Conservation (phyloP, 2,329 filamentous ascomycete genomes). For the Tolypocladium sp. region DNA sequence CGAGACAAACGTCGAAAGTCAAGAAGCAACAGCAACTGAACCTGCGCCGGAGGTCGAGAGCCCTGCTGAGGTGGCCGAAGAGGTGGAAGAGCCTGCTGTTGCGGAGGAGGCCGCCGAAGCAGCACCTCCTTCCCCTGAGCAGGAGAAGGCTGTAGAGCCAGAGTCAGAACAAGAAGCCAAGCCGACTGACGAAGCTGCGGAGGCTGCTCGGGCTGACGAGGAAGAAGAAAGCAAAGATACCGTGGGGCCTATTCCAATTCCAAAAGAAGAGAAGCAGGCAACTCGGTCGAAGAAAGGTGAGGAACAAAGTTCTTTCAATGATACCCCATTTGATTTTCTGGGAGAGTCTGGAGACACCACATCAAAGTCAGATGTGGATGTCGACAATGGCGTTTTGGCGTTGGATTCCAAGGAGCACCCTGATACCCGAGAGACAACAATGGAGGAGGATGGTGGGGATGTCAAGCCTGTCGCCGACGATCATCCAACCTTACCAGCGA, state of each 20-base stretch:
- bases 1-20: neutral
- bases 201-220: conserved; percentile 8
- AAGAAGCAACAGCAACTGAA: neutral
- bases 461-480: neutral
- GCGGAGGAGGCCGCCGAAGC: neutral
- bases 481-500: neutral
- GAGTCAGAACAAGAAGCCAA: conserved; percentile 16
- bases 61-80: conserved; percentile 2
- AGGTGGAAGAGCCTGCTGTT: neutral
- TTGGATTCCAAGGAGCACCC: conserved; percentile 17
- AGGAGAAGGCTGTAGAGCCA: conserved; percentile 10
- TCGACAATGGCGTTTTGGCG: conserved; percentile 15
- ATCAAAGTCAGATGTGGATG: conserved; percentile 14
- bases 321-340: conserved; percentile 27
- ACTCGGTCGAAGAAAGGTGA: conserved; percentile 32
- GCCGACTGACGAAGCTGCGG: neutral
- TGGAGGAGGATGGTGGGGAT: neutral
- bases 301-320: conserved; percentile 25
- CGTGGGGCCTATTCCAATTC: conserved; percentile 25
- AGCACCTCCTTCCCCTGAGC: neutral
- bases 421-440: conserved; percentile 9
- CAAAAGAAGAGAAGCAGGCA: conserved; percentile 19
- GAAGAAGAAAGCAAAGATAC: conserved; percentile 30
- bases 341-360: conserved; percentile 18
- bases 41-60: neutral